Evolutionary conservation across 495 filamentous ascomycete species (phyloP).

Genomic region (Viridothelium virens): DNA sequence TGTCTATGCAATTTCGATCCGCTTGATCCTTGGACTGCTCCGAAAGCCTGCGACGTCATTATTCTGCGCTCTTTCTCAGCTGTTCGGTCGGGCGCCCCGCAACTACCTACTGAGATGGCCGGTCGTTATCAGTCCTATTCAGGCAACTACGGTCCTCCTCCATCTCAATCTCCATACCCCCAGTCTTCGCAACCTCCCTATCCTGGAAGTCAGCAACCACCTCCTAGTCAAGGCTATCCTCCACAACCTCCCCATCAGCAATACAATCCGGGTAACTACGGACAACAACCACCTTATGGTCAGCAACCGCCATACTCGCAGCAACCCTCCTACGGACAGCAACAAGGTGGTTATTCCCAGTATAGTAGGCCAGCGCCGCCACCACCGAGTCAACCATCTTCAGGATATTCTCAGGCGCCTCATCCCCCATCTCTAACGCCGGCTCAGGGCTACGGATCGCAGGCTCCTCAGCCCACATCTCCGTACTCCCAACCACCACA

Average conservation of each 20-base stretch:
- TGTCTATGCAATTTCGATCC: neutral
- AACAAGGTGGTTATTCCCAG: conserved; percentile 1
- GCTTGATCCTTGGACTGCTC: neutral
- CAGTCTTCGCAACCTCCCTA: conserved; percentile 11
- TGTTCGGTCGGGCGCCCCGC: neutral
- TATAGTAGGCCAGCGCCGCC: conserved; percentile 14
- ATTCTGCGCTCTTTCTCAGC: neutral
- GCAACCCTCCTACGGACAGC: conserved; percentile 5
- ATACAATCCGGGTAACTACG: conserved; percentile 15
- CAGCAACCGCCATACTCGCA: neutral
- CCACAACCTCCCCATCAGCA: conserved; percentile 21
- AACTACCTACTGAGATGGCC: conserved; percentile 1
- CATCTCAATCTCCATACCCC: neutral
- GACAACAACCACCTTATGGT: conserved; percentile 18
- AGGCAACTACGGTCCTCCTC: conserved; percentile 1
- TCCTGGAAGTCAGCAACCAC: conserved; percentile 12
- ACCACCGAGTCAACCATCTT: conserved; percentile 14
- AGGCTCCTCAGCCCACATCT: conserved; percentile 10
- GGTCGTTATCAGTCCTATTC: neutral
- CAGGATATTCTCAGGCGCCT: conserved; percentile 10
- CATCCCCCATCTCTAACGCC: conserved; percentile 12
- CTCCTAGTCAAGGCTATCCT: conserved; percentile 14
- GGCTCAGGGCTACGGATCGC: conserved; percentile 11
- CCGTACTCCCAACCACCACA: conserved; percentile 16
- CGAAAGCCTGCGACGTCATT: neutral